Percentiles rank a stretch among this genome's conserved stretches.
phyloP scores from a whole-genome alignment of 257 asterid species.

The Ilex asprella region DNA sequence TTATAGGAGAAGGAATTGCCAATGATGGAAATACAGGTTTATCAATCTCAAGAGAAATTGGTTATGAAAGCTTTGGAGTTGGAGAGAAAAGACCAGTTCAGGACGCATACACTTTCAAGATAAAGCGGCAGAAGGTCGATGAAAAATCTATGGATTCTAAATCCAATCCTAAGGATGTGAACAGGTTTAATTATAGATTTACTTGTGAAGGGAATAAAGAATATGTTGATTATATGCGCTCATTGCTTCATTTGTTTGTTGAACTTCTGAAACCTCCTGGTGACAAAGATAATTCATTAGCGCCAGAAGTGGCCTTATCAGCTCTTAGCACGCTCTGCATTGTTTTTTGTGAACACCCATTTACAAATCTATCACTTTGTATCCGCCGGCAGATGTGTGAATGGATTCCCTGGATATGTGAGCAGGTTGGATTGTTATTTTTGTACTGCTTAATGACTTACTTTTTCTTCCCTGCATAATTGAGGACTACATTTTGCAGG shows the following conservation, averaged over 20 bases:
- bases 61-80: slow-evolving; percentile 29
- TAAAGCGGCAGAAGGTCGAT: slow-evolving; percentile 60
- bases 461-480: slow-evolving; percentile 13
- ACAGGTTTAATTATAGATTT: slow-evolving; percentile 22
- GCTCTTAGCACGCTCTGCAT: slow-evolving; percentile 75
- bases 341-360: slow-evolving; percentile 60
- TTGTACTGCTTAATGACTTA: slow-evolving; percentile 15
- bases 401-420: slow-evolving; percentile 81
- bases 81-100: slow-evolving; percentile 57
- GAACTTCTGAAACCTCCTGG: slow-evolving; percentile 66
- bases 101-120: slow-evolving; percentile 30
- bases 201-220: slow-evolving; percentile 40
- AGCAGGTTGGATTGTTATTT: slow-evolving; percentile 49
- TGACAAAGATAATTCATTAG: slow-evolving; percentile 33
- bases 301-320: slow-evolving; percentile 49
- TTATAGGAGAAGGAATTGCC: slow-evolving; percentile 31
- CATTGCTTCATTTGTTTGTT: slow-evolving; percentile 48
- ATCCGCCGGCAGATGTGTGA: slow-evolving; percentile 50
- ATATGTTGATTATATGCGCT: slow-evolving; percentile 50
- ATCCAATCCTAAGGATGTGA: slow-evolving; percentile 23
- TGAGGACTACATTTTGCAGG: slow-evolving; percentile 44
- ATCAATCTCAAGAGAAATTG: slow-evolving; percentile 23
- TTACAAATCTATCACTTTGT: slow-evolving; percentile 37
- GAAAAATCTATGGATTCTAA: slow-evolving; percentile 20
- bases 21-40: slow-evolving; percentile 21